Conservation (phyloP, 345 rosid species). For the Rhizophora apiculata region DNA sequence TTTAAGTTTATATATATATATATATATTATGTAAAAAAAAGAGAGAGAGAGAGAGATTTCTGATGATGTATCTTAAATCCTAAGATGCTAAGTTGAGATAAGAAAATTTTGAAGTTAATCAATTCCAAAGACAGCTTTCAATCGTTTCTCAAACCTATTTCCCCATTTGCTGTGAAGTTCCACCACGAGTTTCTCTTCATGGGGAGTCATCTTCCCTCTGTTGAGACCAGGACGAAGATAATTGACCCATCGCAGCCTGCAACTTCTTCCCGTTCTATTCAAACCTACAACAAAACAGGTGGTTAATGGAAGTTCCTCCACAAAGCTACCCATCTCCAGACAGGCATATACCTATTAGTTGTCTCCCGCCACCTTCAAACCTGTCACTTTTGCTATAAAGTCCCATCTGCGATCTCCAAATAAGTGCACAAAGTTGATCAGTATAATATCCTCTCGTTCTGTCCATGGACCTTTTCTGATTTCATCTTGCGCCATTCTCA, state of each 20-base stretch:
- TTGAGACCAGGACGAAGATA: slow-evolving; percentile 96
- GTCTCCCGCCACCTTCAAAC: slow-evolving; percentile 99
- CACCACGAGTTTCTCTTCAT: slow-evolving; percentile 82
- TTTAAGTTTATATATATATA: no score
- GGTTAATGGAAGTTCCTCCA: slow-evolving; percentile 51
- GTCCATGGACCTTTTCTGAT: slow-evolving; percentile 93
- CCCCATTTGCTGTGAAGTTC: slow-evolving; percentile 97
- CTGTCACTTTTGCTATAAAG: slow-evolving; percentile 97
- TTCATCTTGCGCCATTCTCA: slow-evolving; percentile 67
- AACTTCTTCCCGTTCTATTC: slow-evolving; percentile 97
- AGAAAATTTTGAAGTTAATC: neutral
- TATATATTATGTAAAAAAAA: no score
- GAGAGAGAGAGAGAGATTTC: neutral
- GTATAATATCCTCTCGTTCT: slow-evolving; percentile 80
- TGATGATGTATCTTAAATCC: neutral
- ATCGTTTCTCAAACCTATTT: slow-evolving; percentile 56
- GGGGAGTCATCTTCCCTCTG: slow-evolving; percentile 92
- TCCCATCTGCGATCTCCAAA: slow-evolving; percentile 99
- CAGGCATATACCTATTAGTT: slow-evolving; percentile 60
- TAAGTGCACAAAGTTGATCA: slow-evolving; percentile 77
- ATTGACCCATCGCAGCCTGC: slow-evolving; percentile 99
- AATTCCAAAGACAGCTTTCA: no score
- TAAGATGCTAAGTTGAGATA: neutral
- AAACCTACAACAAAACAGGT: slow-evolving; percentile 84
- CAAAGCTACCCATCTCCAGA: slow-evolving; percentile 47